phyloP scores from a whole-genome alignment of 192 early-diverging fungal species.

The Gonapodya prolifera region DNA sequence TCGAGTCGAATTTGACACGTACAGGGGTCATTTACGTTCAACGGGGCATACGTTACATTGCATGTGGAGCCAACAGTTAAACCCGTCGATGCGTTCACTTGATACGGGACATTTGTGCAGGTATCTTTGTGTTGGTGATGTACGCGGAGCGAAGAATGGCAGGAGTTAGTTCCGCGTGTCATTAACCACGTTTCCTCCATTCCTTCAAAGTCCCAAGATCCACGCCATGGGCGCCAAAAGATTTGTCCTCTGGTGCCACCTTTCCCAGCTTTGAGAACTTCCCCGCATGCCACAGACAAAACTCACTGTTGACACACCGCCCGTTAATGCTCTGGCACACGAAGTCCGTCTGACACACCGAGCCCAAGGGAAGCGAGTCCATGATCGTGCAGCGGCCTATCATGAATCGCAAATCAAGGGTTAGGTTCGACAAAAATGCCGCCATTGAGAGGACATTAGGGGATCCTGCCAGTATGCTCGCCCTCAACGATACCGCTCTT shows the following conservation, averaged over 20 bases:
- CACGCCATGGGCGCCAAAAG: no score
- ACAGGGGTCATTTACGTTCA: neutral
- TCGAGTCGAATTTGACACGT: no score
- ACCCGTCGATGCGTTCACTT: neutral
- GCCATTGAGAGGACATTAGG: neutral
- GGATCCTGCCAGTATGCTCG: neutral
- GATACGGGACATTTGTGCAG: neutral
- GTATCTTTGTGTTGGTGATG: neutral
- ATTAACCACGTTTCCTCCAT: neutral
- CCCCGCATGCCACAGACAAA: neutral
- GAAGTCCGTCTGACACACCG: neutral
- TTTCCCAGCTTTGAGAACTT: no score
- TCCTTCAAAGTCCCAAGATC: no score
- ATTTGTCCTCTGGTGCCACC: no score
- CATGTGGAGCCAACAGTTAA: neutral
- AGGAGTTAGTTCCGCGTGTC: neutral
- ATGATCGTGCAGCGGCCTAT: neutral
- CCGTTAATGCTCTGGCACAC: neutral
- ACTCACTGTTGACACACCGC: neutral
- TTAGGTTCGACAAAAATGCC: neutral
- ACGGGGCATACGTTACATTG: neutral
- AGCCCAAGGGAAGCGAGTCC: neutral
- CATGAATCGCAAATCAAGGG: neutral
- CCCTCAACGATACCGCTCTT: neutral
- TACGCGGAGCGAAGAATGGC: neutral